Conservation (phyloP, 2,329 filamentous ascomycete species). For the Shiraia bambusicola region DNA sequence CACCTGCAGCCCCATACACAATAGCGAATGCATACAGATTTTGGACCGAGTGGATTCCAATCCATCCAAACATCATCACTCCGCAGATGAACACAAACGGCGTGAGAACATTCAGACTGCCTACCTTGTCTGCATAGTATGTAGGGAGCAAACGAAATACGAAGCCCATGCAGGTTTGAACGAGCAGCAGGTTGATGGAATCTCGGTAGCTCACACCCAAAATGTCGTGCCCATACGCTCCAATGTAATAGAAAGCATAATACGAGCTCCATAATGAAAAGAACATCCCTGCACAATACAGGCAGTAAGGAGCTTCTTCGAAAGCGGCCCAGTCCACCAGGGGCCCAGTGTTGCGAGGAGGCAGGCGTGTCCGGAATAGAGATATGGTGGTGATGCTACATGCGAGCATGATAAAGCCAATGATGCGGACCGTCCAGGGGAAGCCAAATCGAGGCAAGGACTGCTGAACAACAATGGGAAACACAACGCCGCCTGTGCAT, state of each 20-base stretch:
- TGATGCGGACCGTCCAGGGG: constrained; percentile 62
- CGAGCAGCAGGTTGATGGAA: constrained; percentile 58
- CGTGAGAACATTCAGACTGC: constrained; percentile 54
- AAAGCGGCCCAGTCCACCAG: constrained; percentile 47
- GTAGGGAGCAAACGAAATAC: constrained; percentile 52
- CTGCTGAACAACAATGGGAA: constrained; percentile 37
- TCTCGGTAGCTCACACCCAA: constrained; percentile 53
- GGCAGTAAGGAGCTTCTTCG: constrained; percentile 42
- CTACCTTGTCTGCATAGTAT: constrained; percentile 41
- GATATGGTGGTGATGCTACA: constrained; percentile 35
- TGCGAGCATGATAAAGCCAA: constrained; percentile 61
- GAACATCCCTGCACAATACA: constrained; percentile 42
- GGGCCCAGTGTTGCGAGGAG: constrained; percentile 46
- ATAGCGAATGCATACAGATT: constrained; percentile 35
- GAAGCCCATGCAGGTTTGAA: constrained; percentile 53
- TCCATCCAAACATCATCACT: constrained; percentile 46
- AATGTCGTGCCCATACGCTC: constrained; percentile 45
- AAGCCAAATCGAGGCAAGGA: constrained; percentile 48
- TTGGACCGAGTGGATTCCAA: constrained; percentile 27
- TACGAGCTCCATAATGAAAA: constrained; percentile 44
- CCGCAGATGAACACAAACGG: constrained; percentile 50
- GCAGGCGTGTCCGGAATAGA: constrained; percentile 41
- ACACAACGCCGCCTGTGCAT: constrained; percentile 34
- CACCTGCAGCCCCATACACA: constrained; percentile 32
- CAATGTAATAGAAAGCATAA: constrained; percentile 51